Percentiles rank a stretch among this genome's conserved stretches.
Evolutionary conservation across 257 asterid species (phyloP).

Genomic region (Solanum piurae): DNA sequence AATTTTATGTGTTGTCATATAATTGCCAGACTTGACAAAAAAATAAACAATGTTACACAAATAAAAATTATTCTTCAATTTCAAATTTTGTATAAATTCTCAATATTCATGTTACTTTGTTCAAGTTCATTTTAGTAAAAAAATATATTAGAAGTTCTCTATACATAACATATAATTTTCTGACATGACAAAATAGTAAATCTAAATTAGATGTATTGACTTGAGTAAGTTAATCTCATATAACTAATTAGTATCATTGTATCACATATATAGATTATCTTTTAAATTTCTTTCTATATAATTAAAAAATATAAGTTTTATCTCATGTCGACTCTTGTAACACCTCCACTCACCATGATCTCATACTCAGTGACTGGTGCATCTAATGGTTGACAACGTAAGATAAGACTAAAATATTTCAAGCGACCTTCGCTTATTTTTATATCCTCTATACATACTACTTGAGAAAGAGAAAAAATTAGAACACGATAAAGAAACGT

Average conservation of each 20-base stretch:
- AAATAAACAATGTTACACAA: not conserved
- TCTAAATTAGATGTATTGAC: not conserved
- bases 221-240: not conserved
- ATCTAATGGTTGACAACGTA: too few species aligned
- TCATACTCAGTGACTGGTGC: too few species aligned
- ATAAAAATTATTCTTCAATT: not conserved
- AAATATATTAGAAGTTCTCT: not conserved
- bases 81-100: not conserved
- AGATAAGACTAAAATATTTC: too few species aligned
- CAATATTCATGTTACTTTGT: not conserved
- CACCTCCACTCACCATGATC: too few species aligned
- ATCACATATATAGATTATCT: not conserved
- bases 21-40: not conserved
- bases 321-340: too few species aligned
- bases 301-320: not conserved
- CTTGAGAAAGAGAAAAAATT: too few species aligned
- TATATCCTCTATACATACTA: too few species aligned
- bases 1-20: not conserved
- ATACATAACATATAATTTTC: too few species aligned
- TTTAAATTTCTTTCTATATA: not conserved
- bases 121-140: not conserved
- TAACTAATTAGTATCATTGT: too few species aligned
- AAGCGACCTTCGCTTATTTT: too few species aligned
- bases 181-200: not conserved
- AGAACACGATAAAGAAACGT: too few species aligned